A percentile compares a stretch with the other conserved stretches of the same genome.
Evolutionary conservation across 345 rosid species (phyloP).

Genomic region (Geranium brycei): DNA sequence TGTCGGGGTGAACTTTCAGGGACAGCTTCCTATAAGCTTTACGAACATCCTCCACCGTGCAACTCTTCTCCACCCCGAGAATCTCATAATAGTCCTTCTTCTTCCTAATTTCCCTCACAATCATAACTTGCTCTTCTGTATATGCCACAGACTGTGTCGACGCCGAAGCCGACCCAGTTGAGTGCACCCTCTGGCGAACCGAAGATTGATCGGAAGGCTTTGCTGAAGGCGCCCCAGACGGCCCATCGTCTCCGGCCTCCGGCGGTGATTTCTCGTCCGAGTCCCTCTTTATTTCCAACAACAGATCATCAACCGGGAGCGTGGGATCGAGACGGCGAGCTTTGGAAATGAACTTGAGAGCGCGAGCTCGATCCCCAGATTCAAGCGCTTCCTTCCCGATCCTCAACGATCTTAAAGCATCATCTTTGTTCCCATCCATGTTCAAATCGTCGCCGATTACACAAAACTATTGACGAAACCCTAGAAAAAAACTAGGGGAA

Average conservation of each 20-base stretch:
- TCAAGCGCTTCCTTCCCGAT: conserved; percentile 66
- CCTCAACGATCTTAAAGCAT: conserved; percentile 70
- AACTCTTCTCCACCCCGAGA: conserved; percentile 44
- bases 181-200: conserved; percentile 37
- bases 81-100: conserved; percentile 75
- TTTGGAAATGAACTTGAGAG: conserved; percentile 60
- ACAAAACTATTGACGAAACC: background rate
- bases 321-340: conserved; percentile 81
- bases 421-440: conserved; percentile 95
- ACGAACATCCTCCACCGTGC: conserved; percentile 68
- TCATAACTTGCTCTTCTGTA: conserved; percentile 53
- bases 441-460: background rate
- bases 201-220: conserved; percentile 38
- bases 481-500: background rate
- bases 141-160: conserved; percentile 21
- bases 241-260: conserved; percentile 12
- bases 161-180: conserved; percentile 21
- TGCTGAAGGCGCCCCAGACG: conserved; percentile 4
- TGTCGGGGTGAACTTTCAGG: conserved; percentile 86
- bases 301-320: conserved; percentile 44
- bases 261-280: conserved; percentile 9
- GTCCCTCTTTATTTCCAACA: conserved; percentile 23
- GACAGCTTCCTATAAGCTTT: conserved; percentile 84
- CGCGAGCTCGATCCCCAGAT: conserved; percentile 69
- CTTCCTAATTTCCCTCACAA: conserved; percentile 49